These are phyloP conservation scores for Globisporangium rhizosaccharum DNA, from an alignment of 352 stramenopile genomes.

Conservation along the genomic window DNA sequence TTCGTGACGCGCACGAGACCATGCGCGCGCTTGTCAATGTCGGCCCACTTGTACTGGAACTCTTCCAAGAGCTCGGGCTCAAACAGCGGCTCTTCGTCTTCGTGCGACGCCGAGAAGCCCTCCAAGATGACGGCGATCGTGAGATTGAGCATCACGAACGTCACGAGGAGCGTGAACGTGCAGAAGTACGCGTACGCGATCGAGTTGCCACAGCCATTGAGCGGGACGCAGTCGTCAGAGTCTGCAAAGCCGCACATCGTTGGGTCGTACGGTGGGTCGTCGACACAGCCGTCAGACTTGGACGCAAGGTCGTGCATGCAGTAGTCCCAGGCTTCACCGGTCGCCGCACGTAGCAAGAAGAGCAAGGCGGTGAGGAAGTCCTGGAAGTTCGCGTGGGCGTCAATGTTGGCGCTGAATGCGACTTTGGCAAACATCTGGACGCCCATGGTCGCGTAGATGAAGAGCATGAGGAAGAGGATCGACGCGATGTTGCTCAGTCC, in stretches of 20 bases:
- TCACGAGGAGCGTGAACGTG: slow-evolving; percentile 90
- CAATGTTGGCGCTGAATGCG: slow-evolving; percentile 57
- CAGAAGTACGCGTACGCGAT: slow-evolving; percentile 71
- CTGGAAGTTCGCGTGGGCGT: slow-evolving; percentile 91
- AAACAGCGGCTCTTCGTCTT: slow-evolving; percentile 87
- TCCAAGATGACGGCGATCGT: slow-evolving; percentile 94
- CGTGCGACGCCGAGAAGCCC: slow-evolving; percentile 79
- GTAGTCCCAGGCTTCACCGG: slow-evolving; percentile 91
- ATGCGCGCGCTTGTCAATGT: slow-evolving; percentile 86
- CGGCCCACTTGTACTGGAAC: slow-evolving; percentile 85
- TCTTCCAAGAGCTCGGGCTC: slow-evolving; percentile 83
- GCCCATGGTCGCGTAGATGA: slow-evolving; percentile 91
- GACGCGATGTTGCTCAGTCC: slow-evolving; percentile 88
- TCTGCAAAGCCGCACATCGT: slow-evolving; percentile 73
- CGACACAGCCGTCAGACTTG: slow-evolving; percentile 35
- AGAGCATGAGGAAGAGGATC: slow-evolving; percentile 90
- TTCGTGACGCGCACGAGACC: slow-evolving; percentile 78
- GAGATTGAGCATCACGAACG: slow-evolving; percentile 92
- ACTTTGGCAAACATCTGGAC: slow-evolving; percentile 92
- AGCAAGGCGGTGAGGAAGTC: slow-evolving; percentile 88
- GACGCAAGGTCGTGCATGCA: slow-evolving; percentile 87
- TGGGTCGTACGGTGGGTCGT: slow-evolving; percentile 55
- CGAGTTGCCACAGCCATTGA: slow-evolving; percentile 77
- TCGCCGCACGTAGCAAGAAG: slow-evolving; percentile 87
- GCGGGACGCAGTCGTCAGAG: slow-evolving; percentile 49